Evolutionary conservation across 768 basidiomycete genomes (phyloP), one percentile per base, ranked within the genome.

Genomic region (Termitomyces eurrhizus): DNA sequence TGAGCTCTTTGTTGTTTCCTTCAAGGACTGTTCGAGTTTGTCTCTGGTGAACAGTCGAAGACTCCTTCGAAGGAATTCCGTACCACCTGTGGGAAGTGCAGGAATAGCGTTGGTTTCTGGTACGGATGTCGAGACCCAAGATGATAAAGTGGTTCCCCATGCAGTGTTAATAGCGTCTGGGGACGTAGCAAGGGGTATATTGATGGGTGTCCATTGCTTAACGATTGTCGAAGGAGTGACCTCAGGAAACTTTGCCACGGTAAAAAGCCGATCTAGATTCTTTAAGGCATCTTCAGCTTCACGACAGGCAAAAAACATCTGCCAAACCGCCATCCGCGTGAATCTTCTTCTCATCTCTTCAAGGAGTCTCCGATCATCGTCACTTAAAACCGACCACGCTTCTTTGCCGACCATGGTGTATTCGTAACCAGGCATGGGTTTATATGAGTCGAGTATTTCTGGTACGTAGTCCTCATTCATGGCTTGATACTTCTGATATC

Each of bases 201-300:
- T 26, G 2, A n/a, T 35, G 36, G 33, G 14, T n/a, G 21, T 14
- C 37, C 44, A 45, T 18, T 29, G 29, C 29, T 46, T 45, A 35
- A 45, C 51, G 11, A 45, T 42, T 12, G 52, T 60, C 29, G 36
- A 37, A 11, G 29, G 37, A 1, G 35, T 49, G 1, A 36, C n/a
- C 26, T 46, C 33, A 14, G 52, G 59, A 9, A 55, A 60, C 4
- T 11, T 29, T 16, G 8, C 44, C 44, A 35, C 24, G 1, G 46
- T 5, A 4, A 26, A 14, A 2, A 60, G 13, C 7, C 18, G 52
- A 42, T 54, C 52, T 26, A 60, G 24, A 26, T 36, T 24, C 42
- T 54, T 36, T 29, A 60, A 21, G 4, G 24, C 59, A 39, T 49
- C 53, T 52, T 61, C 60, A 12, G 60, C 50, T n/a, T 56, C 41